phyloP scores from a whole-genome alignment of 2,329 filamentous ascomycete genomes.

The Lachnellula cervina region DNA sequence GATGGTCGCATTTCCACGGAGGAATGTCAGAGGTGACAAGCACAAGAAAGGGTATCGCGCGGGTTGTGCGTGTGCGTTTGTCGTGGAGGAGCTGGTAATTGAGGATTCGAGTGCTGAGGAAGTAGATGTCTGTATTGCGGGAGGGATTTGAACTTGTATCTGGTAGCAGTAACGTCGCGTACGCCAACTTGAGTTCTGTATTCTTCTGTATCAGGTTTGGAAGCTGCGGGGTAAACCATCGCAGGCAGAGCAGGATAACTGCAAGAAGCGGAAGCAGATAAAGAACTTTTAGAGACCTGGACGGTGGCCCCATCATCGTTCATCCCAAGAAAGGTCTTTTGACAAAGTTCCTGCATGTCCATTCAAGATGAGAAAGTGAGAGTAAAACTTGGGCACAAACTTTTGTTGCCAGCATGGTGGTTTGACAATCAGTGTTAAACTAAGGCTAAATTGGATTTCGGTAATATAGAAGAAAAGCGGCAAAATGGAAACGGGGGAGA shows the following conservation, averaged over 20 bases:
- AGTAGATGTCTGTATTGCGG: slow-evolving; percentile 24
- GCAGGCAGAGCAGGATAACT: background rate
- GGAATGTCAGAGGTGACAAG: slow-evolving; percentile 28
- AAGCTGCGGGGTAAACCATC: background rate
- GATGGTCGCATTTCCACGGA: slow-evolving; percentile 21
- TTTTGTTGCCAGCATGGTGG: too few species aligned
- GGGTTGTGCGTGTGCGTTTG: slow-evolving; percentile 27
- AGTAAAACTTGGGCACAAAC: too few species aligned
- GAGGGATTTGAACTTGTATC: background rate
- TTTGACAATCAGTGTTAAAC: too few species aligned
- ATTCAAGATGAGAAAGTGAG: too few species aligned
- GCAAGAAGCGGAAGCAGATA: background rate
- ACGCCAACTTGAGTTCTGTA: background rate
- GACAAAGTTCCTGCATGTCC: too few species aligned
- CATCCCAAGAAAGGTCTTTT: too few species aligned
- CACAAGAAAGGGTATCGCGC: slow-evolving; percentile 33
- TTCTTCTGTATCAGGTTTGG: background rate
- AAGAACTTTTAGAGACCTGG: background rate
- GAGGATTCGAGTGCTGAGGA: slow-evolving; percentile 32
- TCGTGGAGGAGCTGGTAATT: slow-evolving; percentile 35
- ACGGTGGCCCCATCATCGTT: too few species aligned
- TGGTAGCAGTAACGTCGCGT: slow-evolving; percentile 5
- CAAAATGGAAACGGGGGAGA: too few species aligned
- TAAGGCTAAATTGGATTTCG: too few species aligned
- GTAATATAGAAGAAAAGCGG: too few species aligned